phyloP scores from a whole-genome alignment of 371 early-diverging fungal genomes.

The Haplosporangium sp. region DNA sequence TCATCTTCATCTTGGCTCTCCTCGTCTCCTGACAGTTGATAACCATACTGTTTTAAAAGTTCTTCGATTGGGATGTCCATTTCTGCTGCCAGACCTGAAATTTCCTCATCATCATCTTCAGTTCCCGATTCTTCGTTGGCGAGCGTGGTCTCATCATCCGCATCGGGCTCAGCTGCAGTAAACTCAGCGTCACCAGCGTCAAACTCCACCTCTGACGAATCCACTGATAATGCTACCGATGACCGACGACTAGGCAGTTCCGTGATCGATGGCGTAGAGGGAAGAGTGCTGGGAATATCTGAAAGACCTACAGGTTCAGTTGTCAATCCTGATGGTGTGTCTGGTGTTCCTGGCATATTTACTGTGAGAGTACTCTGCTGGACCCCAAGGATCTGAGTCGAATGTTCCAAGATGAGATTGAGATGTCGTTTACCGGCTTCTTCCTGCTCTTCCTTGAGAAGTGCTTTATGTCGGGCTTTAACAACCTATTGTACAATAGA shows the following conservation, averaged over 20 bases:
- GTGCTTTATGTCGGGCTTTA: constrained; percentile 67
- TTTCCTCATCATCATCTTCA: constrained; percentile 66
- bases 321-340: constrained; percentile 3
- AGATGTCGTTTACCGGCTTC: constrained; percentile 72
- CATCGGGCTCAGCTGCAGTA: constrained; percentile 25
- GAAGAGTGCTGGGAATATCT: constrained; percentile 23
- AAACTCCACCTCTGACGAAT: constrained; percentile 31
- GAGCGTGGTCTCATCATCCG: constrained; percentile 53
- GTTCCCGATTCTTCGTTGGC: constrained; percentile 56
- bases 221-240: constrained; percentile 24
- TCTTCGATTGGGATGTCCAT: constrained; percentile 71
- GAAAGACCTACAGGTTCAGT: constrained; percentile 4
- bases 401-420: constrained; percentile 77
- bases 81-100: constrained; percentile 64
- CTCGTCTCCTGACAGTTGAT: constrained; percentile 33
- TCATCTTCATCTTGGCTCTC: constrained; percentile 31
- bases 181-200: constrained; percentile 47
- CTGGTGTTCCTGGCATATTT: constrained; percentile 28
- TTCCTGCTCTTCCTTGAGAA: constrained; percentile 71
- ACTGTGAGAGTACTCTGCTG: constrained; percentile 64
- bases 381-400: constrained; percentile 78
- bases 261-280: constrained; percentile 24
- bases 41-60: constrained; percentile 64
- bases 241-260: constrained; percentile 44
- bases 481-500: constrained; percentile 55